A percentile compares a stretch with the other conserved stretches of the same genome.
phyloP scores from a whole-genome alignment of 2,329 filamentous ascomycete species.

The Apiospora aurea region DNA sequence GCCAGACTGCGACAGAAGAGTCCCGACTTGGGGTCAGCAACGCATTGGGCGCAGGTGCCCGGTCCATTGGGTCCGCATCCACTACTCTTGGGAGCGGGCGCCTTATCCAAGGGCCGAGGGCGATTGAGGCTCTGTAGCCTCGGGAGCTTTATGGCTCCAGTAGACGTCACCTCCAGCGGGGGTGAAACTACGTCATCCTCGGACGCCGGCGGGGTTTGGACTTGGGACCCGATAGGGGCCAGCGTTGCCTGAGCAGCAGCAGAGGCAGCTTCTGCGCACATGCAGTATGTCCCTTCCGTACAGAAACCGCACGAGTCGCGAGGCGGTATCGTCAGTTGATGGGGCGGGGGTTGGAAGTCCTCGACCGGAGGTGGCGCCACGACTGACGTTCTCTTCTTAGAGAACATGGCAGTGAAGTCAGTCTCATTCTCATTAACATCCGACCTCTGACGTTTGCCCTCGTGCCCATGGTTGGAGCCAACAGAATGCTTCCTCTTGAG shows the following conservation, averaged over 20 bases:
- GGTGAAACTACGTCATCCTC: slow-evolving; percentile 66
- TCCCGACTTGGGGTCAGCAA: slow-evolving; percentile 78
- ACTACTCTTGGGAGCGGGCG: slow-evolving; percentile 36
- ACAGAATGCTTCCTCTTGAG: slow-evolving; percentile 60
- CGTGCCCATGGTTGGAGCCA: slow-evolving; percentile 48
- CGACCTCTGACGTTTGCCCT: slow-evolving; percentile 64
- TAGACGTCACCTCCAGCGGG: slow-evolving; percentile 65
- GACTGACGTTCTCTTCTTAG: slow-evolving; percentile 51
- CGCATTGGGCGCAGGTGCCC: slow-evolving; percentile 80
- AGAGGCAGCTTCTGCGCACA: slow-evolving; percentile 70
- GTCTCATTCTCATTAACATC: slow-evolving; percentile 66
- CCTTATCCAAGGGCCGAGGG: slow-evolving; percentile 36
- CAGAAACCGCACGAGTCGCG: slow-evolving; percentile 84
- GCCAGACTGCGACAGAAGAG: slow-evolving; percentile 85
- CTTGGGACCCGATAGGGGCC: slow-evolving; percentile 54
- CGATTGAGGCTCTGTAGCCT: slow-evolving; percentile 44
- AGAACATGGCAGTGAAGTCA: slow-evolving; percentile 75
- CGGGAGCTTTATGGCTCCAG: slow-evolving; percentile 67
- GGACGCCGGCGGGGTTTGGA: slow-evolving; percentile 64
- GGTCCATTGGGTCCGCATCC: slow-evolving; percentile 73
- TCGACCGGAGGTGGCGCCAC: slow-evolving; percentile 40
- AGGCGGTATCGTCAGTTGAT: slow-evolving; percentile 47
- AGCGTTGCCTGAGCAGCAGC: slow-evolving; percentile 47
- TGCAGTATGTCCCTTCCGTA: slow-evolving; percentile 80
- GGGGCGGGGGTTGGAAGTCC: slow-evolving; percentile 42